Evolutionary conservation across 495 filamentous ascomycete species (phyloP).

Genomic region (Amorphotheca resinae): DNA sequence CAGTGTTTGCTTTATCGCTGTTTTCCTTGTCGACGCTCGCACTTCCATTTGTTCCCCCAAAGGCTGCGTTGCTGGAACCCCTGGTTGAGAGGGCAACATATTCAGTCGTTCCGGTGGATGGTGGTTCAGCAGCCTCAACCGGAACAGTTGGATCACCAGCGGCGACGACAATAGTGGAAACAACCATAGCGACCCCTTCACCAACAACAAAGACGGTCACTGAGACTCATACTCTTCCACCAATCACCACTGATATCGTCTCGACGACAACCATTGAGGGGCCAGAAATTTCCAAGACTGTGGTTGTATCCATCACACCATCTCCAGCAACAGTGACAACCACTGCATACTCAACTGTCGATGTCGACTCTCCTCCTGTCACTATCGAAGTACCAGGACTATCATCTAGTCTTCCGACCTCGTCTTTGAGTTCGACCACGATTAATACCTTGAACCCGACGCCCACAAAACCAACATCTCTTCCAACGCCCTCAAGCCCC

Average conservation of each 20-base stretch:
- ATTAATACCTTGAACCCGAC: too few relatives aligned
- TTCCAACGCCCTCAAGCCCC: background rate
- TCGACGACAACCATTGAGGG: slow-evolving; percentile 7
- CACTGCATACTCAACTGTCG: slow-evolving; percentile 13
- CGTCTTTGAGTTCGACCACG: too few relatives aligned
- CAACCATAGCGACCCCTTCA: slow-evolving; percentile 8
- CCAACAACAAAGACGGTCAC: slow-evolving; percentile 14
- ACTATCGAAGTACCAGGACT: background rate
- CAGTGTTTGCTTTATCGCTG: slow-evolving; percentile 13
- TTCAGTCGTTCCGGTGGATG: slow-evolving; percentile 21
- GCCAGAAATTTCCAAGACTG: slow-evolving; percentile 9
- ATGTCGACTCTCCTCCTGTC: slow-evolving; percentile 8
- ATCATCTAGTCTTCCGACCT: background rate
- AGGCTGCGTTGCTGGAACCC: slow-evolving; percentile 3
- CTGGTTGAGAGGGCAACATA: slow-evolving; percentile 18
- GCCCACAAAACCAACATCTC: slow-evolving; percentile 2
- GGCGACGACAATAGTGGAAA: slow-evolving; percentile 12
- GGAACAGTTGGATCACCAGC: background rate
- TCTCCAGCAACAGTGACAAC: slow-evolving; percentile 8
- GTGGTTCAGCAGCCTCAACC: slow-evolving; percentile 8
- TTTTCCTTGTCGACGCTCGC: slow-evolving; percentile 11
- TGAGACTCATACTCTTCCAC: slow-evolving; percentile 10
- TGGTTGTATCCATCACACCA: slow-evolving; percentile 11
- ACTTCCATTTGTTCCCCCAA: slow-evolving; percentile 10
- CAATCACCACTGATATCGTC: slow-evolving; percentile 5